Conservation (phyloP, 768 basidiomycete genomes). For the Zangia roseola region DNA sequence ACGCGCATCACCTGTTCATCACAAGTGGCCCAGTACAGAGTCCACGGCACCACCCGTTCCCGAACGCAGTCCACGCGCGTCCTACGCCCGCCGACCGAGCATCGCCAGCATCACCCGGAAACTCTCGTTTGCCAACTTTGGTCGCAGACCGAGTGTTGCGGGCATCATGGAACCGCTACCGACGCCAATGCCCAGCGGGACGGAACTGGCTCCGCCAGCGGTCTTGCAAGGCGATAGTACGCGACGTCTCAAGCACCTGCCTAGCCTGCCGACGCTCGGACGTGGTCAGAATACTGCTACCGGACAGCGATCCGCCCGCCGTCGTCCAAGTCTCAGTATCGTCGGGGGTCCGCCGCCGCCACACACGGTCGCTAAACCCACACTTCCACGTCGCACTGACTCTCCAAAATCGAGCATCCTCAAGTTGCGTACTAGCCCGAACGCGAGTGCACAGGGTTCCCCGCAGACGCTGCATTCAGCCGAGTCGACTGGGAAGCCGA, state of each 20-base stretch:
- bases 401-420: slow-evolving; percentile 15
- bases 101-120: slow-evolving; percentile 34
- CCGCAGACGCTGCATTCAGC: neutral
- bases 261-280: slow-evolving; percentile 22
- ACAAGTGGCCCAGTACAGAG: slow-evolving; percentile 24
- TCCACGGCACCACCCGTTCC: slow-evolving; percentile 7
- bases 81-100: slow-evolving; percentile 22
- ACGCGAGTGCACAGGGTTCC: slow-evolving; percentile 5
- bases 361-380: slow-evolving; percentile 1
- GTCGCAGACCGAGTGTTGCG: slow-evolving; percentile 23
- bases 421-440: slow-evolving; percentile 10
- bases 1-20: slow-evolving; percentile 15
- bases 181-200: slow-evolving; percentile 15
- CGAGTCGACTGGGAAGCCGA: slow-evolving; percentile 6
- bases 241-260: slow-evolving; percentile 22
- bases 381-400: slow-evolving; percentile 1
- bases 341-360: neutral
- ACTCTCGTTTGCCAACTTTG: slow-evolving; percentile 29
- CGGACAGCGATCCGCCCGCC: slow-evolving; percentile 1
- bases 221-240: slow-evolving; percentile 9
- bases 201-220: slow-evolving; percentile 19
- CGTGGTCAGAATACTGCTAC: neutral
- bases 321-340: slow-evolving; percentile 17
- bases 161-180: slow-evolving; percentile 23
- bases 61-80: slow-evolving; percentile 6